These are phyloP conservation scores for Penicillium diatomitis DNA, from an alignment of 495 filamentous ascomycete genomes.

Conservation along the genomic window DNA sequence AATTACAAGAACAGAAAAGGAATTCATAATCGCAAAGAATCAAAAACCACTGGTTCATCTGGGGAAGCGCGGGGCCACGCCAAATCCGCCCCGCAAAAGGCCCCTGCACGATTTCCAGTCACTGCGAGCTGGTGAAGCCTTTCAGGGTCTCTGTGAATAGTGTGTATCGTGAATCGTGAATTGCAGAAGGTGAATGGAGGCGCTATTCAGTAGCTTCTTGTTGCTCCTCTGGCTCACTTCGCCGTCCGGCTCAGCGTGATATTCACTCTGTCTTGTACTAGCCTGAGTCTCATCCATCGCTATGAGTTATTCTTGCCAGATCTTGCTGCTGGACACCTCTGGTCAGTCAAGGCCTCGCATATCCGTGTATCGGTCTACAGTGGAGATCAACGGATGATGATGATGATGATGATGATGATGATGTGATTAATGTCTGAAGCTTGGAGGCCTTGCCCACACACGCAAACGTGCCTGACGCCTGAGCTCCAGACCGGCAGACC, in stretches of 20 bases:
- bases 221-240: background rate
- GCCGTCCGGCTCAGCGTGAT: background rate
- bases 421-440: background rate
- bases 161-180: too few species aligned
- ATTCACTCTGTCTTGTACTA: background rate
- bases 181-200: background rate
- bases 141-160: background rate
- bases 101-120: slow-evolving; percentile 6
- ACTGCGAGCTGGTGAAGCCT: background rate
- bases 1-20: background rate
- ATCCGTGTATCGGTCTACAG: too few species aligned
- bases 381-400: too few species aligned
- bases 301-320: too few species aligned
- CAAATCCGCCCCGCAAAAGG: slow-evolving; percentile 11
- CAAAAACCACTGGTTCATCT: slow-evolving; percentile 5
- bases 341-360: too few species aligned
- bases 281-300: background rate
- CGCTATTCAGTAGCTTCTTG: slow-evolving; percentile 2
- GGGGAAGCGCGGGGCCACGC: slow-evolving; percentile 15
- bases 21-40: background rate
- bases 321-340: too few species aligned
- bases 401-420: background rate
- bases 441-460: background rate
- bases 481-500: too few species aligned
- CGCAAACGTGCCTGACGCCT: slow-evolving; percentile 1